Conservation (phyloP, 805 yeast species). For the Pichia occidentalis region DNA sequence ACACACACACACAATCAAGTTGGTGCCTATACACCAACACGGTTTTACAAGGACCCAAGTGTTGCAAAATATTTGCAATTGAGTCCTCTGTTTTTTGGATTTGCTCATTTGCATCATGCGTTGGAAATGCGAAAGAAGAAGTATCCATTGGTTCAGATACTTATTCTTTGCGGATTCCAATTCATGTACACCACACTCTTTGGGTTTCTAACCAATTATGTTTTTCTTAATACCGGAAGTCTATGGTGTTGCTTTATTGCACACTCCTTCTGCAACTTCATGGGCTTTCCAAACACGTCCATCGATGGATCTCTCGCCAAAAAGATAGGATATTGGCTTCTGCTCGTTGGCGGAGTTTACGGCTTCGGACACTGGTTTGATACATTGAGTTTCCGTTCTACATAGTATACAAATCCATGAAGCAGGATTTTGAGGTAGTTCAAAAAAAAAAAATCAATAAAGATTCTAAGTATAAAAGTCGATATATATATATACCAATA, state of each 20-base stretch:
- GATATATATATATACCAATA: too few species aligned
- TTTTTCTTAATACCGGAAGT: slow-evolving; percentile 46
- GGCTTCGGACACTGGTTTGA: slow-evolving; percentile 31
- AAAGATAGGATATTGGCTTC: slow-evolving; percentile 32
- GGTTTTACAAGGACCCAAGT: slow-evolving; percentile 1
- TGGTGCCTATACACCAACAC: slow-evolving; percentile 9
- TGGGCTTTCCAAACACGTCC: slow-evolving; percentile 53
- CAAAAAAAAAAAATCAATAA: too few species aligned
- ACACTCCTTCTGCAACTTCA: slow-evolving; percentile 62
- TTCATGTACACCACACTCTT: slow-evolving; percentile 60
- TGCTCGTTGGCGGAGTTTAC: slow-evolving; percentile 39
- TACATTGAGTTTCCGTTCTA: background rate
- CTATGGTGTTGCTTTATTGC: slow-evolving; percentile 51
- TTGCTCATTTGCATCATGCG: slow-evolving; percentile 78
- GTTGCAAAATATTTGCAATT: slow-evolving; percentile 14
- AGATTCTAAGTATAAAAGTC: too few species aligned
- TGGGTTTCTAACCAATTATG: slow-evolving; percentile 57
- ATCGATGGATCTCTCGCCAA: slow-evolving; percentile 11
- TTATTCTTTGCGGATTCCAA: slow-evolving; percentile 43
- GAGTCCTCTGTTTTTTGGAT: slow-evolving; percentile 64
- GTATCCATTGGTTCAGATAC: slow-evolving; percentile 26
- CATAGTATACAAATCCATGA: background rate
- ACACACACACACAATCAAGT: too few species aligned
- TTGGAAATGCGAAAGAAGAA: slow-evolving; percentile 34
- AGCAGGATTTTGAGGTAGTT: background rate